A percentile compares a stretch with the other conserved stretches of the same genome.
Conservation (phyloP, 1,284 basidiomycete species). For the Cryptococcus sp. region DNA sequence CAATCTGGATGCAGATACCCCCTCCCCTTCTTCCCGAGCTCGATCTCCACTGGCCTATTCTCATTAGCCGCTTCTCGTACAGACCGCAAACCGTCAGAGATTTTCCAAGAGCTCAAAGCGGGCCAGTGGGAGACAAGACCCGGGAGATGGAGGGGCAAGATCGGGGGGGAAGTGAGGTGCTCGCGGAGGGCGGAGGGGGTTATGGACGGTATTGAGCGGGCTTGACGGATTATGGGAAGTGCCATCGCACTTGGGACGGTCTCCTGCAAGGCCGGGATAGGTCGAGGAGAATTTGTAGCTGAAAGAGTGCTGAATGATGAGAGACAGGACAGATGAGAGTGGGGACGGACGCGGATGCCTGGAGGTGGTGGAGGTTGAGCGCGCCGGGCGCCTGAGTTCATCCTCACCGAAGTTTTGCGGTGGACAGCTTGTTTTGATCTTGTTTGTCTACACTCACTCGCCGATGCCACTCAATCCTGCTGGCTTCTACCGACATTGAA, state of each 20-base stretch:
- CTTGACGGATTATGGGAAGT: slow-evolving; percentile 6
- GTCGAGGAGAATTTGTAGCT: too few relatives aligned
- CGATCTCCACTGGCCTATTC: slow-evolving; percentile 36
- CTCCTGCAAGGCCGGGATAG: too few relatives aligned
- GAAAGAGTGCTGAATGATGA: neutral
- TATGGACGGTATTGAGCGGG: slow-evolving; percentile 4
- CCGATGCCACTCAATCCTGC: neutral
- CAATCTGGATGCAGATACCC: slow-evolving; percentile 41
- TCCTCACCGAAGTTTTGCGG: neutral
- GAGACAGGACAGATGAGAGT: neutral
- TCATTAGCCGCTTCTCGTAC: slow-evolving; percentile 25
- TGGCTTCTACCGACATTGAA: too few relatives aligned
- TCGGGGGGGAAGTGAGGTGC: slow-evolving; percentile 19
- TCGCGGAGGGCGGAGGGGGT: slow-evolving; percentile 18
- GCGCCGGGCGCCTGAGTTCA: neutral
- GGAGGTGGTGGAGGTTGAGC: slow-evolving; percentile 5
- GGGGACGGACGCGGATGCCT: neutral
- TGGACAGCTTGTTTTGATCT: neutral
- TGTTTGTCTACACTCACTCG: neutral
- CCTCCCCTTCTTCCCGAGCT: slow-evolving; percentile 34
- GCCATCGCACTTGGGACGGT: too few relatives aligned
- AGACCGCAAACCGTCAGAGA: slow-evolving; percentile 40
- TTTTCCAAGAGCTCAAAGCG: slow-evolving; percentile 57
- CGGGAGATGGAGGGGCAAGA: slow-evolving; percentile 27
- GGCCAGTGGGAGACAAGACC: slow-evolving; percentile 26